Base-by-base conservation (phyloP, 768 basidiomycete species). In the Calocera cornea region DNA sequence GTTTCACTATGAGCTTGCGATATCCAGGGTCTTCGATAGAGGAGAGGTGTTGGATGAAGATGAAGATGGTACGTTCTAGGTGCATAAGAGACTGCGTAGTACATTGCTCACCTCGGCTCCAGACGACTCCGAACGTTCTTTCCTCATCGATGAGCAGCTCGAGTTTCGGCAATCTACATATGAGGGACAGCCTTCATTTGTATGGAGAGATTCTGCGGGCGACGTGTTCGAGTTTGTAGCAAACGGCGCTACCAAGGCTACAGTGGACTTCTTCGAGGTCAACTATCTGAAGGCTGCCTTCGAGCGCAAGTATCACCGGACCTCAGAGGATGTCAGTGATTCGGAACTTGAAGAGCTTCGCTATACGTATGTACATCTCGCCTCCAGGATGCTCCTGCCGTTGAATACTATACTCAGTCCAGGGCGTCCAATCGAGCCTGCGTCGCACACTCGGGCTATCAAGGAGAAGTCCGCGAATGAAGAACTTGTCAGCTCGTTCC, bases 251-350 rank as follows among this genome's bases (percentile, higher is more conserved):
- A 86, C 85, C 64, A 81, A 76, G 65, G 88, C 90, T 0, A 95
- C 92, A 0, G 84, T 87, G 60, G 87, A 84, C 17, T 89, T 93
- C 75, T 97, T 98, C 74, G 94, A 97, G 78, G 87, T 87, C 29
- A 91, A 93, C 78, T 89, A 97, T 83, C 90, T 95, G 72, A 86
- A 91, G 33, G 95, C 95, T 68, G 93, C 98, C 87, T 98, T 88
- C 76, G 97, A 99, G 75, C 85, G 94, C 77, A 95, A 94, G 79
- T 88, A 89, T 79, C 87, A 82, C 72, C 79, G 72, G 64, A 85
- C 84, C 71, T 89, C 90, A 12, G 87, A 90, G 66, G 83, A 80
- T 68, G 83, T 87, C 19, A 76, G 75, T 34, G 88, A 92, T 72
- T 77, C 80, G 0, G 86, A 89, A 34, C 79, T 97, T 38, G 84